Base-by-base conservation (phyloP, 495 filamentous ascomycete genomes). In the Podospora comata region DNA sequence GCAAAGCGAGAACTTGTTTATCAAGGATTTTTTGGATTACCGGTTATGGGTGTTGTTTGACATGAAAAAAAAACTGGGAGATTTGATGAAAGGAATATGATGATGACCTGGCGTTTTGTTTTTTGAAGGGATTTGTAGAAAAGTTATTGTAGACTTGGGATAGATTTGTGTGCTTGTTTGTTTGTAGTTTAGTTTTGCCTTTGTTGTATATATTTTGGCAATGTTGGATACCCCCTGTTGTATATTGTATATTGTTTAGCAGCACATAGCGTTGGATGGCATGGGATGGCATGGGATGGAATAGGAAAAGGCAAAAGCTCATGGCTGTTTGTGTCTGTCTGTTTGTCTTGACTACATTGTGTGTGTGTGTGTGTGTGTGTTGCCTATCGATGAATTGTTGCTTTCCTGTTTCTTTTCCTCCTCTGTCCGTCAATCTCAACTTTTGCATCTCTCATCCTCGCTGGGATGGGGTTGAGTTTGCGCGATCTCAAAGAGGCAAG, bases 401-500 rank as follows among this genome's bases (percentile, higher is more conserved):
- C 30, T 32, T 32, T 32, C 4, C 30, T 32, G 30, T 56, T 20
- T 20, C 11, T 56, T 56, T 56, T 15, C 19, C 54, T 15, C 19
- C 54, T 13, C 54, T 6, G 19, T 56, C 54, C 15, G 6, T 56
- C 54, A 56, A 56, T 56, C 54, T 56, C 16, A 4, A 20, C 15
- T 56, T 20, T 56, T 20, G 16, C 11, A 18, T 56, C 5, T 20
- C 4, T 56, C 54, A 56, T 20, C 7, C 4, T 32, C 7, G 30
- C 1, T 32, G 30, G 7, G 4, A 5, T 32, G 30, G 30, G 4
- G 3, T 32, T 7, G 7, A 32, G 30, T 32, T 4, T 32, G 4
- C 23, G 23, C 23, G 23, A 23, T 23, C 23, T 68, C 48, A 73
- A 13, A 30, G 44, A 67, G 77, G 75, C 48, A 80, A 65, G 0